Evolutionary conservation across 1,284 basidiomycete species (phyloP), one percentile per base, ranked within the genome.

Genomic region (Boletus subluridellus): DNA sequence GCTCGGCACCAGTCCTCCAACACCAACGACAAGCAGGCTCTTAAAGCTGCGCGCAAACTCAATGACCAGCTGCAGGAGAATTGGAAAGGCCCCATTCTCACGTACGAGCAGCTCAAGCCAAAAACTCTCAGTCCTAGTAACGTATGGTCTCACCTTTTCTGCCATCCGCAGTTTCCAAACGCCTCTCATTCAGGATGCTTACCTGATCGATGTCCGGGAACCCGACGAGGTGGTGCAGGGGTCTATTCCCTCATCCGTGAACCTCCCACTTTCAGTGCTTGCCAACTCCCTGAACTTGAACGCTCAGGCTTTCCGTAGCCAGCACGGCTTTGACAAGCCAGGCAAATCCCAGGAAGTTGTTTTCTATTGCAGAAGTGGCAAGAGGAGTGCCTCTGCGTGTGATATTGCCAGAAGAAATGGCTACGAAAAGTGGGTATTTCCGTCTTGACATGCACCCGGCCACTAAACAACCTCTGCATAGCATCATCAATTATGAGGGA

Each of bases 341-440:
- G 70, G 66, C 46, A 75, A 78, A 60, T 73, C 83, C 58, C 92
- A 97, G 72, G 90, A 94, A 68, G 77, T 99, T 41, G 83, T 93
- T 39, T 96, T 98, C 73, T 98, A 97, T 77, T 99, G 97, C 76
- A 83, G 95, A 57, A 93, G 92, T 58, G 97, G 97, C 10, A 88
- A 86, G 73, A 83, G 97, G 51, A 91, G 90, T 60, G 81, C 89
- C 5, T 85, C 87, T 24, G 96, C 97, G 0, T 80, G 88, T 57
- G 94, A 98, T 69, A 80, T 93, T 50, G 94, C 94, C 0, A 86
- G 85, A 68, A 79, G 89, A 63, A 89, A 90, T 69, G 95, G 96
- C 9, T 98, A 85, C 73, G 85, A 79, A 68, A 93, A 88, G 91
- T 95, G 68, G 69, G 88, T 69, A 2, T 52, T 47, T 32, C 47